Conservation (phyloP, 106 monocot species). For the Acorus calamus region DNA sequence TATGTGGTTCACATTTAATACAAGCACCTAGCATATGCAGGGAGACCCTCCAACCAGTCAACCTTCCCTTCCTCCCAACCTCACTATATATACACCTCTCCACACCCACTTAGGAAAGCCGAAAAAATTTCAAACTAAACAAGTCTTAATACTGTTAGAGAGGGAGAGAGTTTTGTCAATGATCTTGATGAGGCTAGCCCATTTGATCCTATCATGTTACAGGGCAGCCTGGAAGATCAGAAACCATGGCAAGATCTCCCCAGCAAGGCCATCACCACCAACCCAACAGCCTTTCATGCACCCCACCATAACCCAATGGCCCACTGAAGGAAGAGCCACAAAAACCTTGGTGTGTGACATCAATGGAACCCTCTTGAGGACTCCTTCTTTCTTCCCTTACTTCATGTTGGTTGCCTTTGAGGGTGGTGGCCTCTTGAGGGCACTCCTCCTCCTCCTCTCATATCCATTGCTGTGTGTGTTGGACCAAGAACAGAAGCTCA, state of each 20-base stretch:
- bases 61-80: no score
- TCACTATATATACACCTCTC: no score
- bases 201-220: constrained; percentile 36
- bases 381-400: constrained; percentile 53
- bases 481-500: constrained; percentile 18
- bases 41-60: no score
- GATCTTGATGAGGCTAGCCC: constrained; percentile 30
- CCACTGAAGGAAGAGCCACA: constrained; percentile 14
- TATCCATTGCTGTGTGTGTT: constrained; percentile 37
- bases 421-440: constrained; percentile 47
- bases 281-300: not conserved
- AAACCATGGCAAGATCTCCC: constrained; percentile 9
- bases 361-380: constrained; percentile 32
- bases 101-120: no score
- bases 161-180: constrained; percentile 29
- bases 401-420: constrained; percentile 90
- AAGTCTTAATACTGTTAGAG: not conserved
- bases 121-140: no score
- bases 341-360: constrained; percentile 34
- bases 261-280: constrained; percentile 1
- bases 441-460: constrained; percentile 38
- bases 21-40: no score
- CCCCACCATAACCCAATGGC: constrained; percentile 15
- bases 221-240: constrained; percentile 28
- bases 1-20: no score